phyloP scores from a whole-genome alignment of 805 yeast genomes.

The Yarrowia sp. region DNA sequence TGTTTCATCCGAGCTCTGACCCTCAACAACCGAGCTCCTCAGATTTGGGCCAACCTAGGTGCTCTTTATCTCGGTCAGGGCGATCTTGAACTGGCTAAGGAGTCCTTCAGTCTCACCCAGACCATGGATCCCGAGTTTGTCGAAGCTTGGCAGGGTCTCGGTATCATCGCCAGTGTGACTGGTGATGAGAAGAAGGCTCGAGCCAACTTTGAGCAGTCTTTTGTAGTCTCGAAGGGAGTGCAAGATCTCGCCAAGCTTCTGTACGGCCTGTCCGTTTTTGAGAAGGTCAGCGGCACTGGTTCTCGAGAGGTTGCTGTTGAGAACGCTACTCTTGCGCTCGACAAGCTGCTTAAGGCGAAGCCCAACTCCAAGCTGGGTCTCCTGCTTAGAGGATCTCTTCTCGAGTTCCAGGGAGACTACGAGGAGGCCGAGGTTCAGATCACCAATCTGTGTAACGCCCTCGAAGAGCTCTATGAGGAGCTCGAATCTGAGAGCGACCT shows the following conservation, averaged over 20 bases:
- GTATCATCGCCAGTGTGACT: conserved; percentile 55
- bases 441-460: conserved; percentile 54
- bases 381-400: conserved; percentile 47
- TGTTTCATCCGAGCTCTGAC: conserved; percentile 85
- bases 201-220: conserved; percentile 77
- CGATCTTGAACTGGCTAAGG: conserved; percentile 74
- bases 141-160: conserved; percentile 86
- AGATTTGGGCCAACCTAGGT: conserved; percentile 83
- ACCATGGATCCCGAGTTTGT: conserved; percentile 80
- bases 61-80: conserved; percentile 71
- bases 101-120: conserved; percentile 75
- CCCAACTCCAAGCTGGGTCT: conserved; percentile 47
- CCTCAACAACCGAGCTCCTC: conserved; percentile 69
- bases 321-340: conserved; percentile 53
- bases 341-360: conserved; percentile 59
- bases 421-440: conserved; percentile 61
- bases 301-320: conserved; percentile 42
- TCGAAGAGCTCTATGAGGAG: conserved; percentile 65
- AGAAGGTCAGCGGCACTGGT: conserved; percentile 47
- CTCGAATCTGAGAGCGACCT: conserved; percentile 59
- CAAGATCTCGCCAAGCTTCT: conserved; percentile 73
- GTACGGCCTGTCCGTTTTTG: conserved; percentile 67
- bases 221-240: conserved; percentile 74
- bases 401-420: conserved; percentile 74
- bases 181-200: conserved; percentile 58